These are phyloP conservation scores for Zygosaccharomyces bailii DNA, from an alignment of 805 yeast species.

Conservation along the genomic window DNA sequence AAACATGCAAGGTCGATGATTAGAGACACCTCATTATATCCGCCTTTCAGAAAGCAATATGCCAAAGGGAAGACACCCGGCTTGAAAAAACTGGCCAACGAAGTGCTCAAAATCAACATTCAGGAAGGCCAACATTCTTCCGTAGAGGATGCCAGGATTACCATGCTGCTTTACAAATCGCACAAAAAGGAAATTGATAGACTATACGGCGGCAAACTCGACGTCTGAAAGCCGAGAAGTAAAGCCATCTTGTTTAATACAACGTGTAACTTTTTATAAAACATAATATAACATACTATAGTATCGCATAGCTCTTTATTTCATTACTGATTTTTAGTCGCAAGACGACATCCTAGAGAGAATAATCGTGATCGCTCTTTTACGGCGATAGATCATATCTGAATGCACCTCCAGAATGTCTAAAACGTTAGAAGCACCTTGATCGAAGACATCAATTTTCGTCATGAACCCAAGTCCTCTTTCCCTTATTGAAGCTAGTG, in stretches of 20 bases:
- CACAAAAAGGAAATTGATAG: constrained; percentile 61
- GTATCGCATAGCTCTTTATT: not conserved
- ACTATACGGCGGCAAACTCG: constrained; percentile 24
- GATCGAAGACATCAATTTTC: constrained; percentile 9
- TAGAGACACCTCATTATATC: constrained; percentile 71
- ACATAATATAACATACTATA: constrained; percentile 3
- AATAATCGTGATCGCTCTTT: constrained; percentile 21
- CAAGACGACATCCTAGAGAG: constrained; percentile 23
- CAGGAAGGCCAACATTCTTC: constrained; percentile 80
- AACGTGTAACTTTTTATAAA: not conserved
- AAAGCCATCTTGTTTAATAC: not conserved
- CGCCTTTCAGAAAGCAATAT: constrained; percentile 50
- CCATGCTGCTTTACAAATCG: constrained; percentile 73
- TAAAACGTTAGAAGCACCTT: constrained; percentile 12
- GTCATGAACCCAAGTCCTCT: constrained; percentile 22
- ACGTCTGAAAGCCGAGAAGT: not conserved
- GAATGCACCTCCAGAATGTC: constrained; percentile 17
- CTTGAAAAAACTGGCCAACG: constrained; percentile 59
- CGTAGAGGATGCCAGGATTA: constrained; percentile 84
- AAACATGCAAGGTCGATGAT: constrained; percentile 61
- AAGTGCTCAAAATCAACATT: constrained; percentile 55
- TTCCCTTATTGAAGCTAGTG: constrained; percentile 25
- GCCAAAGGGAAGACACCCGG: constrained; percentile 70
- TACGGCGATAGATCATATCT: constrained; percentile 24
- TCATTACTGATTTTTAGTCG: not conserved